Base-by-base conservation (phyloP, 2,329 filamentous ascomycete species). In the Harringtonia lauricola region DNA sequence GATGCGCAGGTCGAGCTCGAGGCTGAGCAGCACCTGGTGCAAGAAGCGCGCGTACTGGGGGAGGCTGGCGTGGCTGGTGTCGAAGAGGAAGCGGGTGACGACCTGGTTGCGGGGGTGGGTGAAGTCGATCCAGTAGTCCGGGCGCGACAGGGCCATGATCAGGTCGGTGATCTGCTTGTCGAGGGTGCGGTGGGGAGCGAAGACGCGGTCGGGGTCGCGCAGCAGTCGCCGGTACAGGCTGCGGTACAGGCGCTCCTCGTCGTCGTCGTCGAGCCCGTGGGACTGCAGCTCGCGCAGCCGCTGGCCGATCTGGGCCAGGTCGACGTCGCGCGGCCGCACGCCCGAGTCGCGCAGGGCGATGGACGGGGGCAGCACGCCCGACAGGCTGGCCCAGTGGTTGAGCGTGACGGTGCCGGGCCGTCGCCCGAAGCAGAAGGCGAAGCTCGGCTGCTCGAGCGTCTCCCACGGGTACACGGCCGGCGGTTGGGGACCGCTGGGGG, bases 101-200 rank as follows among this genome's bases (percentile, higher is more conserved):
- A 86, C 79, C 54, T 88, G 83, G 53, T 86, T 85, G 54, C 74
- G 75, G 4, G 74, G 73, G 30, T 70, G 66, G 24, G 80, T 82
- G 52, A 86, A 85, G 59, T 88, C 82, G 50, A 83, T 79, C 83
- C 83, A 87, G 45, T 55, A 44, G 46, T 77, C 71, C 0, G 74
- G 68, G n/a, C 79, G 70, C 1, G 79, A 81, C 12, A 88, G 64
- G 1, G 82, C 80, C 51, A 77, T 70, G 44, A 86, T 78, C 19
- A 88, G 67, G 56, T 87, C 82, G 26, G 71, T 76, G 47, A 88
- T 86, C 58, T 88, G 83, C 56, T 71, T 74, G 49, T 85, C 81
- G 49, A 86, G 71, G 3, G 74, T 69, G 49, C 70, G 74, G 55
- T 83, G 80, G 4, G 80, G 78, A 37, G 64, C 73, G 13, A 72